Base-by-base conservation (phyloP, 1,284 basidiomycete species). In the Austroboletus niveus region DNA sequence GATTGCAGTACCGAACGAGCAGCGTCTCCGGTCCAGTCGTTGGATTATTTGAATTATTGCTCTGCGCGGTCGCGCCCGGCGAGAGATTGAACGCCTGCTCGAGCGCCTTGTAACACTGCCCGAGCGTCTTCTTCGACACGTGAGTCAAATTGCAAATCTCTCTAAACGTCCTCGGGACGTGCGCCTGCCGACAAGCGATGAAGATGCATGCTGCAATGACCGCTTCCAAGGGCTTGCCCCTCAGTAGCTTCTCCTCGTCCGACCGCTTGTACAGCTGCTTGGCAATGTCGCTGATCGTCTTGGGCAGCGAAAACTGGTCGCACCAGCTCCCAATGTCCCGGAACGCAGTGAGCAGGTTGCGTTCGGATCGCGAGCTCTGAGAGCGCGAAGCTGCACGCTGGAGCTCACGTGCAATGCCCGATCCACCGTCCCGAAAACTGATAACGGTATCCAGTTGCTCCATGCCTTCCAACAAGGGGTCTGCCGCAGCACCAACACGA, bases 181-280 rank as follows among this genome's bases (percentile, higher is more conserved):
- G 89, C 14, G 90, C 92, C 70, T 95, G 92, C 53, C 96, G 84
- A 71, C 95, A 98, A 0, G 96, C 97, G 60, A 98, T 95, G 69
- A 98, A 98, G 69, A 99, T 97, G 72, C 94, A 98, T 2, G 96
- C 95, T 10, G 95, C 96, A 60, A 98, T 94, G 65, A 97, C 87
- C 1, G 94, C 94, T 53, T 95, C 91, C 58, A 91, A 80, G 12
- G 90, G 89, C 69, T 98, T 98, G 36, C 94, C 95, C 38, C 91
- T 88, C 12, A 97, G 77, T 11, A 97, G 79, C 67, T 93, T 93
- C 69, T 97, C 93, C 72, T 98, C 94, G 68, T 98, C 94, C 24
- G 92, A 92, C 45, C 95, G 90, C 71, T 96, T 94, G 77, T 95
- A 99, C 5, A 98, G 80, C 74, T 98, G 95, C 72, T 98, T 98